Base-by-base conservation (phyloP, 306 rosid species). In the Ceratonia siliqua region DNA sequence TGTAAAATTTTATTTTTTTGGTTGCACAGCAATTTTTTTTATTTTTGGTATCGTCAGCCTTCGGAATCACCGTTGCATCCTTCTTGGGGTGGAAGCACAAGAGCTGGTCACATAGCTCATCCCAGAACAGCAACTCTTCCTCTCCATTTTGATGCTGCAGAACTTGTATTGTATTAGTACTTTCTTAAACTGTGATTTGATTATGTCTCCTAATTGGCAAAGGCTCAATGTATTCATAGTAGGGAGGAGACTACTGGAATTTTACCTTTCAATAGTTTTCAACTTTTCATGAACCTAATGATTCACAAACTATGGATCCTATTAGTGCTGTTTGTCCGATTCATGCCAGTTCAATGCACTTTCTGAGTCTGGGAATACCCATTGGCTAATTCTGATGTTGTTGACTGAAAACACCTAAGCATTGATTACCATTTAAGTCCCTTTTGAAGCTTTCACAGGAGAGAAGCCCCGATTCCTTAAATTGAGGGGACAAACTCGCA, bases 241-340 rank as follows among this genome's bases (percentile, higher is more conserved):
- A 24, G 50, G 54, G n/a, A 54, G 17, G 48, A 38, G 58, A 35
- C 36, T 7, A n/a, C 20, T 35, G 35, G 54, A 63, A 58, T 62
- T 64, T 4, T 7, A 33, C n/a, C 14, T 64, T 49, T 27, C 62
- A 18, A 53, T 63, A 41, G 39, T 3, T 46, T 22, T 35, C 36
- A 32, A 15, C 8, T 43, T 57, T 68, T 39, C 56, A 53, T 53
- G 57, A 50, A 39, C 24, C 65, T 58, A 20, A 39, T 14, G 68
- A 32, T 9, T 63, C 39, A 54, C 30, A 42, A 65, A 52, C 49
- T 76, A 45, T 43, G 55, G 66, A 33, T 75, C 64, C 54, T 42
- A 62, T 43, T 75, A 69, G 43, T 68, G 72, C 55, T 6, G n/a
- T n/a, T n/a, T n/a, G 69, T 50, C 66, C 5, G 42, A 36, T 52